Conservation (phyloP, 2,329 filamentous ascomycete genomes). For the Colletotrichum limetticola region DNA sequence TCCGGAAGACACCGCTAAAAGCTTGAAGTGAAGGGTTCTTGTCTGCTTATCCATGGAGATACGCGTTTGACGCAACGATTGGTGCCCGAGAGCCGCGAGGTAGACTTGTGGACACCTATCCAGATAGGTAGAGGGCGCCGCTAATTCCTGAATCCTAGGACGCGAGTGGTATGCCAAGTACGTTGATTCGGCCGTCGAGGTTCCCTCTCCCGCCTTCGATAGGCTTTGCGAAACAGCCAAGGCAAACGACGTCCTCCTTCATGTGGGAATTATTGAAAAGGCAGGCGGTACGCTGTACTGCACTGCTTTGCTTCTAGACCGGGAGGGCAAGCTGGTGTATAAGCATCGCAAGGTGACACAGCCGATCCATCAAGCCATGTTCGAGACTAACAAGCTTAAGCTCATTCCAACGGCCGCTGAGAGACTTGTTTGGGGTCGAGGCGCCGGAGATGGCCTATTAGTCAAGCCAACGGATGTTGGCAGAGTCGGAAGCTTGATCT, state of each 20-base stretch:
- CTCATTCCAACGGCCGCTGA: constrained; percentile 54
- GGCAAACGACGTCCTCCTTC: constrained; percentile 47
- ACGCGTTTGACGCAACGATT: constrained; percentile 54
- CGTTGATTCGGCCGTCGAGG: constrained; percentile 49
- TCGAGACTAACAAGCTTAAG: constrained; percentile 16
- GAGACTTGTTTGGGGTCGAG: constrained; percentile 57
- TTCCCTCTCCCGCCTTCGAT: constrained; percentile 50
- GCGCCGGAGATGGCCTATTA: constrained; percentile 50
- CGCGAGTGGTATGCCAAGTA: constrained; percentile 54
- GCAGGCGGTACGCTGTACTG: constrained; percentile 53
- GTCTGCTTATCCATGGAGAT: constrained; percentile 55
- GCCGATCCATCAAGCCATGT: background rate
- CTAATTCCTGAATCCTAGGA: constrained; percentile 39
- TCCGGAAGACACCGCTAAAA: background rate
- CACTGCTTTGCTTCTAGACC: constrained; percentile 48
- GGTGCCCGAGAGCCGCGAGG: constrained; percentile 51
- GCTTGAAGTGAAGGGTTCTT: constrained; percentile 48
- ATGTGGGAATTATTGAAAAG: constrained; percentile 53
- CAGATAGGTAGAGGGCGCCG: background rate
- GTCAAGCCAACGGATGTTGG: constrained; percentile 53
- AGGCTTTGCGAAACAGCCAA: constrained; percentile 46
- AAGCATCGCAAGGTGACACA: constrained; percentile 49
- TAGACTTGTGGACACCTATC: constrained; percentile 26
- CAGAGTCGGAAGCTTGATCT: constrained; percentile 53
- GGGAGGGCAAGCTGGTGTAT: constrained; percentile 47